Evolutionary conservation across 345 rosid species (phyloP).

Genomic region (Cardamine chenopodiifolia): DNA sequence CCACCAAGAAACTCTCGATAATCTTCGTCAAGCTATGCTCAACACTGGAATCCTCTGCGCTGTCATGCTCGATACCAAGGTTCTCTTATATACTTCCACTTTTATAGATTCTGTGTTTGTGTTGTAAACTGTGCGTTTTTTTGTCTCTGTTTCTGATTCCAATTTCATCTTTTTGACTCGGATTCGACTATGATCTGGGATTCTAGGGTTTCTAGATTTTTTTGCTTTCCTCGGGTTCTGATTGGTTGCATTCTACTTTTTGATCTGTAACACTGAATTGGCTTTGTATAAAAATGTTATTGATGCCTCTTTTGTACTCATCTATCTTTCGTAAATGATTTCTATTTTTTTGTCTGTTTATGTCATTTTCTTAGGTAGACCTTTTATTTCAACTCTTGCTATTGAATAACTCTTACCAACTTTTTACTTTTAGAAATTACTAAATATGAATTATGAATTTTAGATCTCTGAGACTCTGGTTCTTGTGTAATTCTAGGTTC

Average conservation of each 20-base stretch:
- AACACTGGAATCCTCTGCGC: slow-evolving; percentile 93
- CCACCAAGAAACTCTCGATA: slow-evolving; percentile 92
- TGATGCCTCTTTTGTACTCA: slow-evolving; percentile 14
- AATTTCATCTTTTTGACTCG: slow-evolving; percentile 8
- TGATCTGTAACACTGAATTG: slow-evolving; percentile 18
- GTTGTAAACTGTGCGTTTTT: not conserved
- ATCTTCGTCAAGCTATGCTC: slow-evolving; percentile 79
- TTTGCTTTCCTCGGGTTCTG: not conserved
- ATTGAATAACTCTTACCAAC: not conserved
- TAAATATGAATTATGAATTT: slow-evolving; percentile 8
- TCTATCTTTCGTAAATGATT: slow-evolving; percentile 22
- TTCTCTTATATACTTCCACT: not conserved
- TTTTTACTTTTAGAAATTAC: not conserved
- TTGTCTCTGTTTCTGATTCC: not conserved
- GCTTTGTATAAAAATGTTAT: not conserved
- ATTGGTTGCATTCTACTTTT: slow-evolving; percentile 4
- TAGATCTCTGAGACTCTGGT: slow-evolving; percentile 2
- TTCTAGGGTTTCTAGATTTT: slow-evolving; percentile 30
- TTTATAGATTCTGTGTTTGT: not conserved
- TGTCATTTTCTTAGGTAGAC: not conserved
- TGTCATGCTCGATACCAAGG: slow-evolving; percentile 99
- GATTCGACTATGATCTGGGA: slow-evolving; percentile 29
- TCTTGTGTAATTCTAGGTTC: not conserved
- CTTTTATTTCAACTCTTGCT: not conserved
- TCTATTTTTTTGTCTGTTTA: slow-evolving; percentile 27